Evolutionary conservation across 495 filamentous ascomycete species (phyloP), one percentile per base, ranked within the genome.

Genomic region (Thermochaetoides thermophila): DNA sequence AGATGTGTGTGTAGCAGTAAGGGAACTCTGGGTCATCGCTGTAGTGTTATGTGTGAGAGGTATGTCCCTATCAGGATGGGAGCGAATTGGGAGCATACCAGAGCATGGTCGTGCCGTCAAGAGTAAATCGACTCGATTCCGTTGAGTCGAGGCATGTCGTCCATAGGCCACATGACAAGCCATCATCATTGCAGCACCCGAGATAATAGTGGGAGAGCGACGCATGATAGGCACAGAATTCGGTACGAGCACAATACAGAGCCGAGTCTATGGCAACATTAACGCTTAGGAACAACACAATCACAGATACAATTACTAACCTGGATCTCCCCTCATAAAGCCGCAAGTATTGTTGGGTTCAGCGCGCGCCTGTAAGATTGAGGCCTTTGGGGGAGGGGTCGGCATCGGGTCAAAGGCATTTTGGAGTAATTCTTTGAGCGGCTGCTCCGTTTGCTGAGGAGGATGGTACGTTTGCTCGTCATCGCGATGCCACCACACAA

Each of bases 151-250:
- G 29, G 33, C 50, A 54, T 4, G 35, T 32, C 4, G 50, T 49
- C 30, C 24, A 40, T 5, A 54, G 52, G 12, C 10, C 12, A 6
- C 20, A 29, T 0, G 37, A 22, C 21, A 27, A 9, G 10, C 10
- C 12, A 25, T 46, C 41, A 22, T 41, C 34, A n/a, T n/a, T n/a
- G 23, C 51, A 55, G 46, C 51, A 55, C 6, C 51, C 51, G 15
- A 55, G 29, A 26, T 45, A n/a, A n/a, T n/a, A n/a, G n/a, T n/a
- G 39, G 0, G 29, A 38, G 31, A 43, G 32, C 5, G 31, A 8
- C 15, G 37, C 33, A 40, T 55, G 48, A 33, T 36, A 45, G 0
- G 37, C 43, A 28, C 51, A 55, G 19, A 10, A 27, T 4, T 32
- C 27, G 4, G 42, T 43, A 2, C 14, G 14, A 23, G 32, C 38